Conservation (phyloP, 1,139 yeast genomes). For the Yamadazyma kanchanaburiensis region DNA sequence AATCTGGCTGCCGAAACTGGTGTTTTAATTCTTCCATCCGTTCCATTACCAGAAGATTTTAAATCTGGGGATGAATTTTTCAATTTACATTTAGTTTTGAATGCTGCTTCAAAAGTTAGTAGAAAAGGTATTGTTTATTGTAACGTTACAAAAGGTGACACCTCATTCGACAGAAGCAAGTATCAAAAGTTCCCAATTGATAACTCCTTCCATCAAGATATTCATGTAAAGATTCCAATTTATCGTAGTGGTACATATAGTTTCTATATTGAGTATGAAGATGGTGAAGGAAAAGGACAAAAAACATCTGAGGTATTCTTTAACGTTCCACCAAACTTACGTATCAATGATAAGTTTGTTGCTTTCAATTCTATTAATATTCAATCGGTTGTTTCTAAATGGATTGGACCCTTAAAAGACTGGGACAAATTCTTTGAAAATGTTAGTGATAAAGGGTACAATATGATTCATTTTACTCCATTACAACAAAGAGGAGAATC, state of each 20-base stretch:
- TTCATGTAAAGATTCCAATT: slow-evolving; percentile 57
- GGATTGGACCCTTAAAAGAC: slow-evolving; percentile 66
- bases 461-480: slow-evolving; percentile 95
- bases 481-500: slow-evolving; percentile 85
- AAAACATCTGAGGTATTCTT: slow-evolving; percentile 63
- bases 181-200: slow-evolving; percentile 48
- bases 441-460: slow-evolving; percentile 75
- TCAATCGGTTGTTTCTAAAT: slow-evolving; percentile 85
- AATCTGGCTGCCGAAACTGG: slow-evolving; percentile 48
- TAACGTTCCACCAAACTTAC: slow-evolving; percentile 76
- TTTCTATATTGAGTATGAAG: slow-evolving; percentile 54
- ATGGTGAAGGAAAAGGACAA: slow-evolving; percentile 18
- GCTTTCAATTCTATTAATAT: slow-evolving; percentile 80
- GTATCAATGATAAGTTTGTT: slow-evolving; percentile 51
- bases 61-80: slow-evolving; percentile 46
- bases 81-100: slow-evolving; percentile 57
- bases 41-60: slow-evolving; percentile 41
- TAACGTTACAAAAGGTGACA: slow-evolving; percentile 58
- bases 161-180: slow-evolving; percentile 52
- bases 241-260: slow-evolving; percentile 78
- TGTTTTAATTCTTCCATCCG: slow-evolving; percentile 61
- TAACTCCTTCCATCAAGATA: slow-evolving; percentile 57
- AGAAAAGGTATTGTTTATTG: slow-evolving; percentile 71
- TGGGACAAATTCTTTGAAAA: slow-evolving; percentile 69
- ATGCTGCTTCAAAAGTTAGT: slow-evolving; percentile 72